Evolutionary conservation across 2,329 filamentous ascomycete species (phyloP).

Genomic region (Fusarium solani-melongenae): DNA sequence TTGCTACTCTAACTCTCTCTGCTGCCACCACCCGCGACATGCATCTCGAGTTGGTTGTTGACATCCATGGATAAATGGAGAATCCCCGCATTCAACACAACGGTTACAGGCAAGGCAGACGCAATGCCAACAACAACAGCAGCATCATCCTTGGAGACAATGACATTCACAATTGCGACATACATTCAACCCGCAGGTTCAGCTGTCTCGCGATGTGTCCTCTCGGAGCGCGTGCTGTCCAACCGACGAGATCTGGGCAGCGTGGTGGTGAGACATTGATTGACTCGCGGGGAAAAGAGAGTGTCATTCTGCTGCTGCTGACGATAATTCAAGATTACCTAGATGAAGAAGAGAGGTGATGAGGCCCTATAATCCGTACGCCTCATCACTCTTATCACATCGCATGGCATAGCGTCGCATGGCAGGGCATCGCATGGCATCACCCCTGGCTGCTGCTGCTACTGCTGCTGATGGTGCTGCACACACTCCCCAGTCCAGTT

Average conservation of each 20-base stretch:
- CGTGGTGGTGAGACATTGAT: conserved; percentile 20
- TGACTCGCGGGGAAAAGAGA: not conserved
- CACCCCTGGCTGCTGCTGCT: not conserved
- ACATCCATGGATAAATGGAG: not conserved
- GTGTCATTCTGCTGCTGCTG: not conserved
- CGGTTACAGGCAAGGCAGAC: not conserved
- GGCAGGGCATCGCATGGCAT: conserved; percentile 7
- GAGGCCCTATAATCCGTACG: conserved; percentile 35
- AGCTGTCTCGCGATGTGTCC: not conserved
- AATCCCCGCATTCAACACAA: conserved; percentile 4
- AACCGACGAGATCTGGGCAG: conserved; percentile 1
- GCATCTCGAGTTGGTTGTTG: not conserved
- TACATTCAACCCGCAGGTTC: not conserved
- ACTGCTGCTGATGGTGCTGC: not conserved
- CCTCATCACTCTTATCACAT: conserved; percentile 30
- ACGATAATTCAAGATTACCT: not conserved
- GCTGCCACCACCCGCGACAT: conserved; percentile 16
- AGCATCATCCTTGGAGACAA: conserved; percentile 20
- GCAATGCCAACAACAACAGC: conserved; percentile 1
- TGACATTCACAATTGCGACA: not conserved
- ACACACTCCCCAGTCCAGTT: conserved; percentile 14
- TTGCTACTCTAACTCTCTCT: not conserved
- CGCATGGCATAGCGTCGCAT: conserved; percentile 13
- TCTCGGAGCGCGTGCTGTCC: not conserved
- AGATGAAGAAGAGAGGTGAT: conserved; percentile 18